Evolutionary conservation across 805 yeast genomes (phyloP), one percentile per base, ranked within the genome.

Genomic region (Kuraishia cidri): DNA sequence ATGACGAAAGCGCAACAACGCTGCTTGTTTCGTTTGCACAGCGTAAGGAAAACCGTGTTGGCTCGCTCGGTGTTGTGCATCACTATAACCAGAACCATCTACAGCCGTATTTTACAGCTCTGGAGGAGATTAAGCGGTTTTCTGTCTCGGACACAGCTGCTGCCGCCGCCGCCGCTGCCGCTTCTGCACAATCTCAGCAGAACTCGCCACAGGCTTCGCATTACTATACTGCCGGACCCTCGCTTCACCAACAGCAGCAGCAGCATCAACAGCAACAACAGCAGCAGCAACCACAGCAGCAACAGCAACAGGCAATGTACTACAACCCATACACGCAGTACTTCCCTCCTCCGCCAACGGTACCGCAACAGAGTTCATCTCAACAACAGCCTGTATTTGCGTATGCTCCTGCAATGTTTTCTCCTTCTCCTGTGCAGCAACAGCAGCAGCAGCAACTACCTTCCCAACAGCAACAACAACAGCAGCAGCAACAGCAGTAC

Each of bases 21-120:
- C 56, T 79, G 33, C 67, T 66, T 46, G 88, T 83, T 24, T 79
- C 90, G 30, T 74, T 83, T 58, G 94, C 94, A 17, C 87, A 79
- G 56, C 66, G 79, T 55, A 75, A 75, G 59, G 71, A 75, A 50
- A 77, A 72, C 50, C 66, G 75, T 52, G 46, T 40, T 33, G 48
- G 48, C 28, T 43, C 47, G 26, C 37, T 35, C 17, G 62, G 60
- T 13, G 45, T 42, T 32, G 33, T 55, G 19, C 58, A 53, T 39
- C 61, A 56, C 32, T 52, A 56, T 33, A 52, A 45, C 34, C 63
- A 57, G 36, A 57, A 56, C 35, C 58, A 54, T 34, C 36, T 56
- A 15, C 28, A 23, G 17, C 33, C 27, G 12, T 24, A 14, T 9
- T 33, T 27, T 24, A 33, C 17, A 14, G 31, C 34, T 12, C 22